These are phyloP conservation scores for Circinella umbellata DNA, from an alignment of 371 early-diverging fungal species.

Conservation along the genomic window DNA sequence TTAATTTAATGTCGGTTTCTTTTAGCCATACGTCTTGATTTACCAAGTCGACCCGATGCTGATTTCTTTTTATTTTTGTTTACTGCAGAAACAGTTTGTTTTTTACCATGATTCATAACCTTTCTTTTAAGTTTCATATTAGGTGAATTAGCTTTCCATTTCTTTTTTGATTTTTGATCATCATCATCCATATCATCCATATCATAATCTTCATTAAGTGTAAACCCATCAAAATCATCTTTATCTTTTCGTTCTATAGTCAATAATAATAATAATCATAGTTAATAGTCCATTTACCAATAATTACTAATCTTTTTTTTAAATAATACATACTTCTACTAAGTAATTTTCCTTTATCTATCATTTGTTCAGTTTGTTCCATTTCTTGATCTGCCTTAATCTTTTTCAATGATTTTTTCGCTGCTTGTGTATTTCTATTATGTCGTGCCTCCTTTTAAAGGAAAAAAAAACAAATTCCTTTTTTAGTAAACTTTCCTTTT, in stretches of 20 bases:
- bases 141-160: conserved; percentile 12
- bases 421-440: conserved; percentile 23
- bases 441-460: neutral
- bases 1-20: conserved; percentile 14
- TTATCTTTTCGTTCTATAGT: conserved; percentile 20
- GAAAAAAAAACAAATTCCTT: conserved; percentile 34
- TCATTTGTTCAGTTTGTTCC: conserved; percentile 69
- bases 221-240: conserved; percentile 6
- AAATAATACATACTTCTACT: conserved; percentile 74
- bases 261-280: neutral
- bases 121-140: conserved; percentile 13
- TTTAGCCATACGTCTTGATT: conserved; percentile 34
- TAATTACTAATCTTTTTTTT: too few relatives aligned
- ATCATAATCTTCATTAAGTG: conserved; percentile 32
- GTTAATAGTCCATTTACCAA: too few relatives aligned
- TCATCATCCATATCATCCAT: conserved; percentile 32
- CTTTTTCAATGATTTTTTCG: conserved; percentile 16
- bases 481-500: conserved; percentile 32
- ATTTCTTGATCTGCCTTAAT: conserved; percentile 65
- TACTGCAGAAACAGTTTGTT: conserved; percentile 3
- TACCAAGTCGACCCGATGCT: conserved; percentile 39
- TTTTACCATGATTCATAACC: neutral
- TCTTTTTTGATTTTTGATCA: conserved; percentile 25
- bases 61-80: conserved; percentile 22
- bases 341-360: conserved; percentile 85